Conservation (phyloP, 257 asterid genomes). For the Salvia rosmarinus region DNA sequence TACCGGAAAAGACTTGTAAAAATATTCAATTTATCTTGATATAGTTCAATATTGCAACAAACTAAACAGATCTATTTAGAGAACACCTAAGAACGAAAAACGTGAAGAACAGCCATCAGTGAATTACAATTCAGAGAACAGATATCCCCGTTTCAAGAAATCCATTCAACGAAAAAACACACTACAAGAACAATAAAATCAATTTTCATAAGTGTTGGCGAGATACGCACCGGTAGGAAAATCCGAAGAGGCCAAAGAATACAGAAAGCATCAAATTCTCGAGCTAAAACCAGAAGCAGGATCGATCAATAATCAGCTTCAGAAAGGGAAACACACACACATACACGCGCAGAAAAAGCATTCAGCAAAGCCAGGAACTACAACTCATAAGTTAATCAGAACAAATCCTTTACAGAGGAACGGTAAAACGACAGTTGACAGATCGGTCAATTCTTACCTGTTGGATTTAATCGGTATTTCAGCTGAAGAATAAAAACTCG, state of each 20-base stretch:
- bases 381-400: slow-evolving; percentile 23
- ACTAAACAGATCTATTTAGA: slow-evolving; percentile 25
- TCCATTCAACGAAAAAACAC: slow-evolving; percentile 5
- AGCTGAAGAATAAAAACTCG: not conserved
- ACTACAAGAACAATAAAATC: not conserved
- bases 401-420: slow-evolving; percentile 5
- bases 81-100: slow-evolving; percentile 10
- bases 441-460: slow-evolving; percentile 39
- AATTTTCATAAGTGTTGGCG: not conserved
- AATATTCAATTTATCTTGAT: not conserved
- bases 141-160: not conserved
- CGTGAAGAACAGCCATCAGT: not conserved
- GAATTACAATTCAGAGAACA: slow-evolving; percentile 10
- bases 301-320: slow-evolving; percentile 29
- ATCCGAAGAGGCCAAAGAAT: not conserved
- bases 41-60: slow-evolving; percentile 12
- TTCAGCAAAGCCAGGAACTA: not conserved
- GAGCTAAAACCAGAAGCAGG: slow-evolving; percentile 20
- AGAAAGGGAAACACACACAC: not conserved
- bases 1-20: not conserved
- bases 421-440: slow-evolving; percentile 12
- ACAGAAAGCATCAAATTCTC: not conserved
- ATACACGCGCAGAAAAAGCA: not conserved
- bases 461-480: slow-evolving; percentile 28
- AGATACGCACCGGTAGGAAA: slow-evolving; percentile 9